Evolutionary conservation across 116 monocot species (phyloP).

Genomic region (Papilionanthe hybrid): DNA sequence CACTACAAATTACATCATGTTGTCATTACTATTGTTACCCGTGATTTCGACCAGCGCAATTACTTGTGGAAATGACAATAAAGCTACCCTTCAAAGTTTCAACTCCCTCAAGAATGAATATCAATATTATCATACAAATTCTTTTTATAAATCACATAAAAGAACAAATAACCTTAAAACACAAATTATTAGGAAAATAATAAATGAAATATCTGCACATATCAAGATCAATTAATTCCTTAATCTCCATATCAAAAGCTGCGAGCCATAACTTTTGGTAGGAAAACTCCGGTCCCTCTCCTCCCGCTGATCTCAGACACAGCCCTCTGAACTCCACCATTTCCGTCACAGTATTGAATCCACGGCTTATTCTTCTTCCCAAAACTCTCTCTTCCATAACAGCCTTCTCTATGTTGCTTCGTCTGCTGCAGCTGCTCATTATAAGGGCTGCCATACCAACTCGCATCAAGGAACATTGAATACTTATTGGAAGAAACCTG

Average conservation of each 20-base stretch:
- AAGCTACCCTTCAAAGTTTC: no score
- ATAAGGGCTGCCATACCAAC: not conserved
- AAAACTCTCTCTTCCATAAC: not conserved
- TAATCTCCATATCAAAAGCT: no score
- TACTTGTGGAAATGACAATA: no score
- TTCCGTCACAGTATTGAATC: not conserved
- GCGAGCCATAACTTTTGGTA: not conserved
- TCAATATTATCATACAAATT: not conserved
- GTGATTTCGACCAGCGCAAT: no score
- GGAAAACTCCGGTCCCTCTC: constrained; percentile 3
- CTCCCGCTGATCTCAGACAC: not conserved
- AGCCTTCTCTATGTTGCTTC: not conserved
- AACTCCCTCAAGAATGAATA: not conserved
- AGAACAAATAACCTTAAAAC: not conserved
- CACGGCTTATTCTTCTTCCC: not conserved
- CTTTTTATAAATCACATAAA: not conserved
- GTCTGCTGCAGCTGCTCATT: not conserved
- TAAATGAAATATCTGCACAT: not conserved
- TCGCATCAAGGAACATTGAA: not conserved
- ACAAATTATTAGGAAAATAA: not conserved
- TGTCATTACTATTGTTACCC: no score
- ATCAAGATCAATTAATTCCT: not conserved
- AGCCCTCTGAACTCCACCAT: not conserved
- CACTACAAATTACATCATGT: no score
- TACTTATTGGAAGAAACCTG: not conserved